Percentiles rank a stretch among this genome's conserved stretches.
Conservation (phyloP, 257 asterid species). For the Nicotiana tomentosiformis region DNA sequence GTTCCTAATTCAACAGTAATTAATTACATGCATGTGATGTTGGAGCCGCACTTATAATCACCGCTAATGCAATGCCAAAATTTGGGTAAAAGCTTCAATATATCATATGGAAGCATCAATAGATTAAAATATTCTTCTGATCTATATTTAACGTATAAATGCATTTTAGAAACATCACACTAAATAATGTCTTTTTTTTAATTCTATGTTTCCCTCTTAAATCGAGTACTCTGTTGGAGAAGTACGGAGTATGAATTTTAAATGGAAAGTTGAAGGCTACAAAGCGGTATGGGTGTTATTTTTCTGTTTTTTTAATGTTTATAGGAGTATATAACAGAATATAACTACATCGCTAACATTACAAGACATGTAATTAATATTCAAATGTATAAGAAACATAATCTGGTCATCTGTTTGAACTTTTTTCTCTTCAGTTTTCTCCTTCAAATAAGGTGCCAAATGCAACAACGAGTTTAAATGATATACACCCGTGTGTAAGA, state of each 20-base stretch:
- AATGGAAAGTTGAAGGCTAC: background rate
- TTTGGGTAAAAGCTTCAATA: too few species aligned
- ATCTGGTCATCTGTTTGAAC: background rate
- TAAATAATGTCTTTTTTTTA: too few species aligned
- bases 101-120: too few species aligned
- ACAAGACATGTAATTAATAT: background rate
- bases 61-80: background rate
- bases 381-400: background rate
- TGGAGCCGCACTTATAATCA: background rate
- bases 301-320: background rate
- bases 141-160: too few species aligned
- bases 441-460: background rate
- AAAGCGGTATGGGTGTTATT: background rate
- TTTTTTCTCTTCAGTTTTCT: background rate
- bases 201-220: too few species aligned
- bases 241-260: background rate
- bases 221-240: background rate
- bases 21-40: background rate
- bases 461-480: too few species aligned
- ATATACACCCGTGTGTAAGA: too few species aligned
- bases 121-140: too few species aligned
- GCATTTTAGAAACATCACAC: too few species aligned
- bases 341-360: background rate
- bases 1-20: background rate
- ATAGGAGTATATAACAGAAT: too few species aligned